phyloP scores from a whole-genome alignment of 768 basidiomycete species.

The Lactarius quietus region DNA sequence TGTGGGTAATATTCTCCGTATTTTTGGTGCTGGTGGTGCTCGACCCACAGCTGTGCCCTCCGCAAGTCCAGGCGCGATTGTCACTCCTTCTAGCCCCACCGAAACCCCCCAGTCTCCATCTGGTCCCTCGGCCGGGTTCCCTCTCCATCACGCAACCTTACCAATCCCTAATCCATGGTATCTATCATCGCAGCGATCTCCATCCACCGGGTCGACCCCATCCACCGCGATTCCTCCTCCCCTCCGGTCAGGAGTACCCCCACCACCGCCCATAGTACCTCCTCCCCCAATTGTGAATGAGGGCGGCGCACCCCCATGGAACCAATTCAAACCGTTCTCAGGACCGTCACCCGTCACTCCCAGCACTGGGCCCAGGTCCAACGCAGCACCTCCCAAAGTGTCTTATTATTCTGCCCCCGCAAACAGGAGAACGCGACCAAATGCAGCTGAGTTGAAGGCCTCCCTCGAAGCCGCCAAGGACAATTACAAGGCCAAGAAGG shows the following conservation, averaged over 20 bases:
- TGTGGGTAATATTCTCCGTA: conserved; percentile 53
- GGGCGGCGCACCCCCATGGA: conserved; percentile 17
- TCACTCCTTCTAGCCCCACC: neutral
- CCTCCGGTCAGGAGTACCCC: neutral
- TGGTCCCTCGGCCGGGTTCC: neutral
- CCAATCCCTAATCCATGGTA: neutral
- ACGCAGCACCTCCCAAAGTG: conserved; percentile 18
- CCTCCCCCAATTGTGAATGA: neutral
- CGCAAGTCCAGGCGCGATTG: neutral
- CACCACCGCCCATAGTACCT: neutral
- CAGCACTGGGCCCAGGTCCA: neutral
- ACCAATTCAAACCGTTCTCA: conserved; percentile 22
- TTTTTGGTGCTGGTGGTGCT: conserved; percentile 39
- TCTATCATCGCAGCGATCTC: neutral
- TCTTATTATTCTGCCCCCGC: conserved; percentile 24
- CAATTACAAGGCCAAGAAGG: conserved; percentile 66
- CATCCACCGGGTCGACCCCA: neutral
- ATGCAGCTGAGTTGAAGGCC: conserved; percentile 27
- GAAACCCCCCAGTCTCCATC: neutral
- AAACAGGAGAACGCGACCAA: conserved; percentile 4
- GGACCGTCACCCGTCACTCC: conserved; percentile 2
- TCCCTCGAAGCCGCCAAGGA: conserved; percentile 61
- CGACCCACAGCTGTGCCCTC: neutral
- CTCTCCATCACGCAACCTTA: neutral
- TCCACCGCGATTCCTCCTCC: neutral